phyloP scores from a whole-genome alignment of 176 grass and related monocot genomes.

The Lolium perenne region DNA sequence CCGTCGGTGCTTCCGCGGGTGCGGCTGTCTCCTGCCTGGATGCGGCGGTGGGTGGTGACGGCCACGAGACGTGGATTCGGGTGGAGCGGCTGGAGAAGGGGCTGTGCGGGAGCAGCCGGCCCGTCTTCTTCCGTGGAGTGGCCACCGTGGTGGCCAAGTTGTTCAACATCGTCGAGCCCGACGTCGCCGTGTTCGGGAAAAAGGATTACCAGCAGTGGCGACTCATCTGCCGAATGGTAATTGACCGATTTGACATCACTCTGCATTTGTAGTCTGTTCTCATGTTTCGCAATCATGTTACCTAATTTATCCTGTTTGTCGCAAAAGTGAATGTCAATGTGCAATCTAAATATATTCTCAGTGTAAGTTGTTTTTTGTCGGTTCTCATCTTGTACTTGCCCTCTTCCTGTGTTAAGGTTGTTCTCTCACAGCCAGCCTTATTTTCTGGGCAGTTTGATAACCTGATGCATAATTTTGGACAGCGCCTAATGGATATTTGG shows the following conservation, averaged over 20 bases:
- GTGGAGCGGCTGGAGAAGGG: constrained; percentile 82
- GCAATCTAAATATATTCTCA: not conserved
- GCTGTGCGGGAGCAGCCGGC: constrained; percentile 77
- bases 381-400: no score
- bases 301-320: not conserved
- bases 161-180: constrained; percentile 84
- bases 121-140: constrained; percentile 83
- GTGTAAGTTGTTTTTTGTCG: not conserved
- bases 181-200: constrained; percentile 86
- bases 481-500: not conserved
- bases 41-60: constrained; percentile 43
- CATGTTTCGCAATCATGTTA: not conserved
- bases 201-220: constrained; percentile 99
- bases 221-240: constrained; percentile 82
- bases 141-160: constrained; percentile 83
- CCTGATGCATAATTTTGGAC: not conserved
- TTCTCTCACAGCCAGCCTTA: not conserved
- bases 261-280: not conserved
- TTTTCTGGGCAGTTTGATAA: not conserved
- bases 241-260: constrained; percentile 16
- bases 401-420: not conserved
- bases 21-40: constrained; percentile 63
- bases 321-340: not conserved
- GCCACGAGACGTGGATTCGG: constrained; percentile 80
- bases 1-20: not conserved